phyloP scores from a whole-genome alignment of 2,329 filamentous ascomycete genomes.

The Verticillium albo-atrum region DNA sequence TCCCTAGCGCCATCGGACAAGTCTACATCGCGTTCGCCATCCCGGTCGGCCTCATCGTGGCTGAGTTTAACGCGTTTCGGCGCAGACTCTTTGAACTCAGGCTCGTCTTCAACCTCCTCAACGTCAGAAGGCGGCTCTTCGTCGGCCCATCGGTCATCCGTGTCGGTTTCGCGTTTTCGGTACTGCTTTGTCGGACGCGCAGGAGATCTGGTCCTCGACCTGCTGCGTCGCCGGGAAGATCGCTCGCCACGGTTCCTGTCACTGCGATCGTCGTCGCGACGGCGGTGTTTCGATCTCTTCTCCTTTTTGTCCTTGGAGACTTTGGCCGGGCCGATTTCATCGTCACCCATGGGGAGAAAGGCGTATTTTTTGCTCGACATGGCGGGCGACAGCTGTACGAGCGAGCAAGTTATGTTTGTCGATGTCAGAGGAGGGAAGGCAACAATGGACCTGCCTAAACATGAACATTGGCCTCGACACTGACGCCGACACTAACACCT shows the following conservation, averaged over 20 bases:
- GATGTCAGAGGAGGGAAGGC: background rate
- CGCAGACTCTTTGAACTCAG: slow-evolving; percentile 64
- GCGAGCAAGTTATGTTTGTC: background rate
- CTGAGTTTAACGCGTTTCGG: slow-evolving; percentile 65
- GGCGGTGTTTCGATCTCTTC: slow-evolving; percentile 19
- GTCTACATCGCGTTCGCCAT: slow-evolving; percentile 28
- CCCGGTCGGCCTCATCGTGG: slow-evolving; percentile 42
- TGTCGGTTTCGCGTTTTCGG: slow-evolving; percentile 33
- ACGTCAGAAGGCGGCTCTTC: slow-evolving; percentile 54
- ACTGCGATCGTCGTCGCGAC: slow-evolving; percentile 21
- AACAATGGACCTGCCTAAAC: too few relatives aligned
- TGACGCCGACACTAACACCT: too few relatives aligned
- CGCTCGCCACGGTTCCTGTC: slow-evolving; percentile 16
- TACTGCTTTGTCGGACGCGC: slow-evolving; percentile 35
- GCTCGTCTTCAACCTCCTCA: slow-evolving; percentile 41
- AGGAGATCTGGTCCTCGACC: slow-evolving; percentile 26
- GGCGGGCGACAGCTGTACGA: slow-evolving; percentile 14
- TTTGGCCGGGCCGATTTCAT: slow-evolving; percentile 52
- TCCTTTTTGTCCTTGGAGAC: slow-evolving; percentile 20
- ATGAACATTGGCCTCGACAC: too few relatives aligned
- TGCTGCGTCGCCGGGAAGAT: slow-evolving; percentile 12
- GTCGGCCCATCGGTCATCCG: slow-evolving; percentile 75
- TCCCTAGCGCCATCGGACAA: slow-evolving; percentile 56
- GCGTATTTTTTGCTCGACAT: slow-evolving; percentile 52
- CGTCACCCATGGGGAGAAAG: slow-evolving; percentile 63